Base-by-base conservation (phyloP, 108 stramenopile genomes). In the Heterococcus sp. region DNA sequence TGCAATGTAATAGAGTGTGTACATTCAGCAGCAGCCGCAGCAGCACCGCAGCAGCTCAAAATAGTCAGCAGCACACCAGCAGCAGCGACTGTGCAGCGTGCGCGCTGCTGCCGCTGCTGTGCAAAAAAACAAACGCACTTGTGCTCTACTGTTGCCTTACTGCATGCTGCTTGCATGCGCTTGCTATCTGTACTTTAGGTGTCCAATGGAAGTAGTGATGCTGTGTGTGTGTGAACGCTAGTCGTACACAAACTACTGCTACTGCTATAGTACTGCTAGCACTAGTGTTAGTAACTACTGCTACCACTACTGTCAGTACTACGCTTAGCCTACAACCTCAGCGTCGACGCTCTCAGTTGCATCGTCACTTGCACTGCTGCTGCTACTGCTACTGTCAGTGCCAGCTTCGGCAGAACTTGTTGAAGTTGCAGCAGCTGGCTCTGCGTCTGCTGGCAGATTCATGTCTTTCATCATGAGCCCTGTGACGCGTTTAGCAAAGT, bases 401-500 rank as follows among this genome's bases (percentile, higher is more conserved):
- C 27, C 35, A 71, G 39, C 40, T 1, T 40, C 26, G 73, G n/a
- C n/a, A n/a, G n/a, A n/a, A n/a, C n/a, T n/a, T n/a, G n/a, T n/a
- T n/a, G n/a, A n/a, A n/a, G n/a, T n/a, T n/a, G n/a, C n/a, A n/a
- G n/a, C n/a, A n/a, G n/a, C n/a, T n/a, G n/a, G n/a, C n/a, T n/a
- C n/a, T n/a, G n/a, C n/a, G n/a, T n/a, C 38, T 30, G 65, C 72
- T 21, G 64, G n/a, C n/a, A 72, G 64, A 14, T 65, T 34, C 66
- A 66, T 72, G 71, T 81, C 37, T 1, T 66, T 71, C 79, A 81
- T 82, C 93, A 96, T 96, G 71, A 95, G 71, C 34, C 77, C 85
- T 84, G 94, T 91, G 39, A 97, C 93, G 72, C 94, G 87, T 69
- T 89, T 77, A 0, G 94, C 93, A 83, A 96, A 96, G 64, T 88